Evolutionary conservation across 345 rosid species (phyloP).

Genomic region (Moringa oleifera): DNA sequence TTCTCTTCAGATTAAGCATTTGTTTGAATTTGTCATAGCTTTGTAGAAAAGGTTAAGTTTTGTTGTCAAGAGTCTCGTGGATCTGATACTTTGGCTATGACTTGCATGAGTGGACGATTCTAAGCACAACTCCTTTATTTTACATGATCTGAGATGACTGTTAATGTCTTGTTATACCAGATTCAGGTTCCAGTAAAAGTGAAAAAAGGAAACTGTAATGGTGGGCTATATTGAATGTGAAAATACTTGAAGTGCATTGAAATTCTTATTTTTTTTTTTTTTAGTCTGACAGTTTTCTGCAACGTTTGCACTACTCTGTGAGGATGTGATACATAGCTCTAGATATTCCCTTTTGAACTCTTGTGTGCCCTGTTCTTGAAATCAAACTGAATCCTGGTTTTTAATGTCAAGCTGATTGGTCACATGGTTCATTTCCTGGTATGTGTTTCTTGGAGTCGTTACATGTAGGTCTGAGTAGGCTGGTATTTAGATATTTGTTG

Average conservation of each 20-base stretch:
- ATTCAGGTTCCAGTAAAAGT: neutral
- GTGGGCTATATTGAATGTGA: neutral
- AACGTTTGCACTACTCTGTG: too few species aligned
- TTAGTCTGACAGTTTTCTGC: neutral
- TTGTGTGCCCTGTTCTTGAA: neutral
- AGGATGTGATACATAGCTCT: neutral
- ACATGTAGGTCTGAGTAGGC: too few species aligned
- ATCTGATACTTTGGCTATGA: conserved; percentile 16
- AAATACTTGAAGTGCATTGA: neutral
- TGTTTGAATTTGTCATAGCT: conserved; percentile 7
- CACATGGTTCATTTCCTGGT: neutral
- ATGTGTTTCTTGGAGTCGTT: too few species aligned
- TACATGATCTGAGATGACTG: too few species aligned
- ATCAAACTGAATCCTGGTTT: too few species aligned
- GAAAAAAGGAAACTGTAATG: conserved; percentile 3
- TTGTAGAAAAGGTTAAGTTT: neutral
- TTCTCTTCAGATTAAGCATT: conserved; percentile 16
- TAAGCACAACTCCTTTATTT: neutral
- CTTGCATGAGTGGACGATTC: neutral
- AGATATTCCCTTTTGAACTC: neutral
- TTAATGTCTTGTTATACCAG: neutral
- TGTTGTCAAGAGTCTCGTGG: conserved; percentile 13
- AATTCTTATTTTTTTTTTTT: too few species aligned
- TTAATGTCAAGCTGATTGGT: neutral
- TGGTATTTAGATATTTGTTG: too few species aligned